Evolutionary conservation across 192 early-diverging fungal genomes (phyloP).

Genomic region (Pecoramyces ruminantium): DNA sequence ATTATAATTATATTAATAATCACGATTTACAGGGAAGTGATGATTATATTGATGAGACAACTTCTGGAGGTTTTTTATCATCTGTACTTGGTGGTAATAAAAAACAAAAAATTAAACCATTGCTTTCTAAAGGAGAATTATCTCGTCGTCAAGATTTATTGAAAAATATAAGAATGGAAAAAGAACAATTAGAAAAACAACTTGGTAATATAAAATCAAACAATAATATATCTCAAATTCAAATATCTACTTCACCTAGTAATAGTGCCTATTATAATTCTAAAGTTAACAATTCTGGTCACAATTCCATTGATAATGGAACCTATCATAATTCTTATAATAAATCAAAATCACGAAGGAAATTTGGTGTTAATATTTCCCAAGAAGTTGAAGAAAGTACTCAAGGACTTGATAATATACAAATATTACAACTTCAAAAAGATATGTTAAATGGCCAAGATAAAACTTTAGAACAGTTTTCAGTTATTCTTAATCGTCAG

Average conservation of each 20-base stretch:
- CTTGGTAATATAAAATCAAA: background rate
- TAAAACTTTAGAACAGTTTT: slow-evolving; percentile 51
- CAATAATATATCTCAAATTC: background rate
- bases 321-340: no score
- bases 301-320: background rate
- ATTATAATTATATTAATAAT: background rate
- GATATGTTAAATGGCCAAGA: slow-evolving; percentile 74
- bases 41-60: rapidly evolving
- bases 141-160: slow-evolving; percentile 65
- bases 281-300: no score
- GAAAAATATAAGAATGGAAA: slow-evolving; percentile 47
- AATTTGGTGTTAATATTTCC: slow-evolving; percentile 6
- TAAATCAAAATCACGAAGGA: background rate
- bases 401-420: slow-evolving; percentile 53
- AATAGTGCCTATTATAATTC: no score
- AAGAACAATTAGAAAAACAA: background rate
- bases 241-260: no score
- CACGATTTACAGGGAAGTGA: background rate
- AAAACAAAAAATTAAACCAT: background rate
- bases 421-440: slow-evolving; percentile 56
- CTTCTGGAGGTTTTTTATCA: background rate
- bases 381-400: slow-evolving; percentile 64
- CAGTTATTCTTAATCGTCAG: slow-evolving; percentile 59
- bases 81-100: background rate
- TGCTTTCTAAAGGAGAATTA: slow-evolving; percentile 51